Percentiles rank a stretch among this genome's conserved stretches.
phyloP scores from a whole-genome alignment of 2,329 filamentous ascomycete species.

The Chaetomium olivaceum region DNA sequence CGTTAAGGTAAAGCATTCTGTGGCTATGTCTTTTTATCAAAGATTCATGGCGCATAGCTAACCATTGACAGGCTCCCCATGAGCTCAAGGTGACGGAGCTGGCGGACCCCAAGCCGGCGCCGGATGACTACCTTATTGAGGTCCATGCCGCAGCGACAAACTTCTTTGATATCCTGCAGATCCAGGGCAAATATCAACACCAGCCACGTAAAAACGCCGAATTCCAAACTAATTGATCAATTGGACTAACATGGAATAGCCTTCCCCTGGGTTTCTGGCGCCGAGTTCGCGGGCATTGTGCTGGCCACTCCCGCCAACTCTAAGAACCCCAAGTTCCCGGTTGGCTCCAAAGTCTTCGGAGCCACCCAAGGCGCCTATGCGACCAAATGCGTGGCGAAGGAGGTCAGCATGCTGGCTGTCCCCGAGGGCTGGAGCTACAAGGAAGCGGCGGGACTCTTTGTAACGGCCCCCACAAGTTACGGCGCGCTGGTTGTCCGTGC shows the following conservation, averaged over 20 bases:
- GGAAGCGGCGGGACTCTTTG: slow-evolving; percentile 85
- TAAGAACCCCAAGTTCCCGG: slow-evolving; percentile 63
- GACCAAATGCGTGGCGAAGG: slow-evolving; percentile 67
- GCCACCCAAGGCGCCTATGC: slow-evolving; percentile 85
- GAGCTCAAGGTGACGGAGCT: slow-evolving; percentile 76
- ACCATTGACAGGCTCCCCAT: slow-evolving; percentile 62
- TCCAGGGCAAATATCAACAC: slow-evolving; percentile 92
- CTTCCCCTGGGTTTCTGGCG: slow-evolving; percentile 83
- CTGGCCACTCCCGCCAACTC: slow-evolving; percentile 61
- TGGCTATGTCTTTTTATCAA: not conserved
- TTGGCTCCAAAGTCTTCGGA: slow-evolving; percentile 84
- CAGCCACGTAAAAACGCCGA: slow-evolving; percentile 53
- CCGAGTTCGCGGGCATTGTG: slow-evolving; percentile 82
- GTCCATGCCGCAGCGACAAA: slow-evolving; percentile 88
- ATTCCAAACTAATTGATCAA: not conserved
- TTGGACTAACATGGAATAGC: slow-evolving; percentile 43
- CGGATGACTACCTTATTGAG: slow-evolving; percentile 80
- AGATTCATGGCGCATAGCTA: not conserved
- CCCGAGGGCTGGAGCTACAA: slow-evolving; percentile 79
- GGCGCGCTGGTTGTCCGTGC: slow-evolving; percentile 78
- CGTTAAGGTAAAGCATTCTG: slow-evolving; percentile 36
- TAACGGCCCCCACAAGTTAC: slow-evolving; percentile 90
- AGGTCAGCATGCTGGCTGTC: slow-evolving; percentile 69
- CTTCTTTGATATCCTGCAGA: slow-evolving; percentile 96
- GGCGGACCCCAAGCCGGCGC: slow-evolving; percentile 69